phyloP scores from a whole-genome alignment of 371 early-diverging fungal species.

The Capillidium rhysosporum region DNA sequence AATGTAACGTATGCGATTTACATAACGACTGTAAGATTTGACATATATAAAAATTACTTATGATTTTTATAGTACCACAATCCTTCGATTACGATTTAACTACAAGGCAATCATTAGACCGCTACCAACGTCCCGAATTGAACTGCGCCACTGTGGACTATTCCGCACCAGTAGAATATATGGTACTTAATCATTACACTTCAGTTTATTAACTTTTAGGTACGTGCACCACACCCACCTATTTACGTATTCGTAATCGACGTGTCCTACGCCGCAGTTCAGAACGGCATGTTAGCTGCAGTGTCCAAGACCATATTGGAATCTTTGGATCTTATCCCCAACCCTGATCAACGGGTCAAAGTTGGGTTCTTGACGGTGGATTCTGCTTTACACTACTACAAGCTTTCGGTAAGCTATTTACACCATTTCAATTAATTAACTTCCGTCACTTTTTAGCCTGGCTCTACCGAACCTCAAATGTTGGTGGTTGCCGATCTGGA shows the following conservation, averaged over 20 bases:
- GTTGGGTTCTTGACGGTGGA: slow-evolving; percentile 84
- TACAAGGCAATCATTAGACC: slow-evolving; percentile 57
- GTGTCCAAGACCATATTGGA: slow-evolving; percentile 66
- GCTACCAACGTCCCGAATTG: slow-evolving; percentile 71
- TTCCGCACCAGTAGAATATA: slow-evolving; percentile 87
- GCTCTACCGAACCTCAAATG: slow-evolving; percentile 68
- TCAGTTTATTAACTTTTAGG: slow-evolving; percentile 9
- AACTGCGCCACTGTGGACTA: slow-evolving; percentile 81
- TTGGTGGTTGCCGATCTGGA: slow-evolving; percentile 79
- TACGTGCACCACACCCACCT: slow-evolving; percentile 84
- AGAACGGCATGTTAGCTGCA: slow-evolving; percentile 48
- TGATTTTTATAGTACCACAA: slow-evolving; percentile 34
- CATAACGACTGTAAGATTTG: slow-evolving; percentile 54
- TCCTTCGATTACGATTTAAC: slow-evolving; percentile 78
- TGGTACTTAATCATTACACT: slow-evolving; percentile 21
- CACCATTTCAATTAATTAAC: background rate
- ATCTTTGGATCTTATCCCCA: slow-evolving; percentile 69
- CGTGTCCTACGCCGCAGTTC: slow-evolving; percentile 70
- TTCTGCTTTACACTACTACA: slow-evolving; percentile 73
- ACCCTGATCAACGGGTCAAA: slow-evolving; percentile 68
- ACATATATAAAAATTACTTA: background rate
- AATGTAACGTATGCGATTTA: slow-evolving; percentile 85
- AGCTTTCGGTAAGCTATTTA: slow-evolving; percentile 28
- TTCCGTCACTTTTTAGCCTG: slow-evolving; percentile 10
- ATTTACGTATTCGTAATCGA: slow-evolving; percentile 84